Evolutionary conservation across 768 basidiomycete species (phyloP).

Genomic region (Filobasidium wieringae): DNA sequence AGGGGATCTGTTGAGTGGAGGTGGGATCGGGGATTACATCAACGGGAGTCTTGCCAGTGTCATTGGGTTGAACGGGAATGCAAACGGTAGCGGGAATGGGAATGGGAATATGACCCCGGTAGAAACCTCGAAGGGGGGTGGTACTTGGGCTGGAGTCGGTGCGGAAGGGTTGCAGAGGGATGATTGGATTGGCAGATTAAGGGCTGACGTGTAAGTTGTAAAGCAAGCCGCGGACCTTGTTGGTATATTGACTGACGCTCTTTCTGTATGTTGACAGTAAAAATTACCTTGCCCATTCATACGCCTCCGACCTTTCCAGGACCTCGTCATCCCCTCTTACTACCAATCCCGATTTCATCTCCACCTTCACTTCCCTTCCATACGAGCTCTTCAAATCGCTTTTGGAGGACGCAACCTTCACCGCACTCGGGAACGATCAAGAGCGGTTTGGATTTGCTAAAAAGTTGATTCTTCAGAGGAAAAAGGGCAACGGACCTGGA

Average conservation of each 20-base stretch:
- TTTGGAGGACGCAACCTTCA: conserved; percentile 22
- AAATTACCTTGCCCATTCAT: not conserved
- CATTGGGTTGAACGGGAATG: not conserved
- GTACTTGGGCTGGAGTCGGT: not conserved
- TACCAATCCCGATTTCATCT: conserved; percentile 16
- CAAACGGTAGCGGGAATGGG: not conserved
- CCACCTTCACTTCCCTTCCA: conserved; percentile 57
- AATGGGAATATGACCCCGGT: not conserved
- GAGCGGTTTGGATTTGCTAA: conserved; percentile 85
- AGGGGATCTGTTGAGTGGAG: no score
- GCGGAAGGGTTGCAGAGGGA: not conserved
- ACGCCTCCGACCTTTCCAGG: not conserved
- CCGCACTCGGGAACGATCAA: conserved; percentile 56
- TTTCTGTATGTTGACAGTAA: not conserved
- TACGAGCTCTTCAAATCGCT: conserved; percentile 49
- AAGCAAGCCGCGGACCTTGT: not conserved
- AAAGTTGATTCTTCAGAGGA: conserved; percentile 71
- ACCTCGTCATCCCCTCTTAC: not conserved
- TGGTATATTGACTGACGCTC: not conserved
- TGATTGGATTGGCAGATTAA: not conserved
- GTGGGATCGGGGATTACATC: not conserved
- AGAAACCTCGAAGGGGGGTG: not conserved
- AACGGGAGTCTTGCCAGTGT: not conserved
- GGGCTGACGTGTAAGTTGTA: not conserved
- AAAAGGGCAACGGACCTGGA: conserved; percentile 58